phyloP scores from a whole-genome alignment of 371 early-diverging fungal species.

The Zopfochytrium polystomum region DNA sequence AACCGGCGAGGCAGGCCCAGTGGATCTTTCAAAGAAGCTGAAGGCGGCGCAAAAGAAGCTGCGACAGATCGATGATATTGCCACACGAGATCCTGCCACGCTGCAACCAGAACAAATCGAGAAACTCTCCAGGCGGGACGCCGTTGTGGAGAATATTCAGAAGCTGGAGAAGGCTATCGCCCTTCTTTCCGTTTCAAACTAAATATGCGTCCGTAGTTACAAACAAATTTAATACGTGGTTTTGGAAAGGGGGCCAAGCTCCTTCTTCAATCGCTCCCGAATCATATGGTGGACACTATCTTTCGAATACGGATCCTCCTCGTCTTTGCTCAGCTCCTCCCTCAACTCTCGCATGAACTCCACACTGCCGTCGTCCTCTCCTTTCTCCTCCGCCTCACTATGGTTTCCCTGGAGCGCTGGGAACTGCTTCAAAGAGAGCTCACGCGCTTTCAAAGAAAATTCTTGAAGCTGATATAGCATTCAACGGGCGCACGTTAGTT shows the following conservation, averaged over 20 bases:
- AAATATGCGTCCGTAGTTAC: no score
- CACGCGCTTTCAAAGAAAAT: conserved; percentile 29
- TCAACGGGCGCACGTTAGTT: background rate
- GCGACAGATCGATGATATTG: conserved; percentile 48
- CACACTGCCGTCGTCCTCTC: conserved; percentile 23
- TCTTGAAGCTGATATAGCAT: conserved; percentile 27
- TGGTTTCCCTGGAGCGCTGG: conserved; percentile 28
- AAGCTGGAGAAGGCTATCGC: conserved; percentile 16
- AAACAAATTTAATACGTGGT: no score
- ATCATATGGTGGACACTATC: conserved; percentile 13
- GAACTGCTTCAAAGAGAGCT: conserved; percentile 13
- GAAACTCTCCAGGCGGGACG: conserved; percentile 41
- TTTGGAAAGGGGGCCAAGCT: conserved; percentile 16
- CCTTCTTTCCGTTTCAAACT: no score
- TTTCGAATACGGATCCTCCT: conserved; percentile 13
- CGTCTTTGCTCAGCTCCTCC: conserved; percentile 24
- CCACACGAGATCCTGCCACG: conserved; percentile 40
- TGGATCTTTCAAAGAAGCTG: conserved; percentile 47
- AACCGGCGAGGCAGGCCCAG: no score
- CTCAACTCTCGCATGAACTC: conserved; percentile 31
- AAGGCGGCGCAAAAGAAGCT: conserved; percentile 51
- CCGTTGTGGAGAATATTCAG: conserved; percentile 35
- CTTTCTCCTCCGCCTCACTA: conserved; percentile 19
- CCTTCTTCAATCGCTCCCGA: conserved; percentile 14
- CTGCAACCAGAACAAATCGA: conserved; percentile 46